phyloP scores from a whole-genome alignment of 192 early-diverging fungal genomes.

The Geosiphon pyriformis region DNA sequence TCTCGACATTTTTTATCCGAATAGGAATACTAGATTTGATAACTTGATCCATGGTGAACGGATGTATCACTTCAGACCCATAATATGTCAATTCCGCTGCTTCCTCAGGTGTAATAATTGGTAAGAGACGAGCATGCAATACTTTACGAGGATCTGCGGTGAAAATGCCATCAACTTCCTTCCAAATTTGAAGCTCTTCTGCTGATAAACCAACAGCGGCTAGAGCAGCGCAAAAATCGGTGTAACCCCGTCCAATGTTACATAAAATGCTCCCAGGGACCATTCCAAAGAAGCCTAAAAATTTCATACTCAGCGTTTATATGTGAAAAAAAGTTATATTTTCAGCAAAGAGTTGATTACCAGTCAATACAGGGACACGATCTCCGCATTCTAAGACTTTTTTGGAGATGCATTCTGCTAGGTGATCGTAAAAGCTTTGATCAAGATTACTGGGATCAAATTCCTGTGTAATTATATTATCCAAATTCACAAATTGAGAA shows the following conservation, averaged over 20 bases:
- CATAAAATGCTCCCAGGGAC: conserved; percentile 87
- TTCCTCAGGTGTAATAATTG: conserved; percentile 95
- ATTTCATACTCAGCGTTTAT: background rate
- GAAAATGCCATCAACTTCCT: conserved; percentile 99
- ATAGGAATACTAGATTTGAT: conserved; percentile 95
- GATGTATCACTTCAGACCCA: conserved; percentile 92
- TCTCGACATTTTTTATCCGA: conserved; percentile 98
- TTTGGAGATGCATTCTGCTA: conserved; percentile 62
- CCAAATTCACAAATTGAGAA: conserved; percentile 81
- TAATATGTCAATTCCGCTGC: conserved; percentile 98
- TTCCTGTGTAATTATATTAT: conserved; percentile 72
- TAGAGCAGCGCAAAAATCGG: conserved; percentile 93
- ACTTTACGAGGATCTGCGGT: conserved; percentile 98
- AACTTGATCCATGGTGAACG: conserved; percentile 99
- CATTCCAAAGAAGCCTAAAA: conserved; percentile 89
- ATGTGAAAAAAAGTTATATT: too few relatives aligned
- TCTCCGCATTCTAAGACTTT: conserved; percentile 54
- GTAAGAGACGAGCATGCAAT: conserved; percentile 72
- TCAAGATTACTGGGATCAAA: conserved; percentile 79
- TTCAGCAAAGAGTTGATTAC: conserved; percentile 28
- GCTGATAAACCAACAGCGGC: conserved; percentile 85
- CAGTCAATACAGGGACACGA: conserved; percentile 87
- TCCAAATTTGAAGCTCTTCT: conserved; percentile 96
- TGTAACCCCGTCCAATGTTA: conserved; percentile 96
- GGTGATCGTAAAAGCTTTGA: conserved; percentile 96